Base-by-base conservation (phyloP, 2,329 filamentous ascomycete genomes). In the Pyricularia grisea region DNA sequence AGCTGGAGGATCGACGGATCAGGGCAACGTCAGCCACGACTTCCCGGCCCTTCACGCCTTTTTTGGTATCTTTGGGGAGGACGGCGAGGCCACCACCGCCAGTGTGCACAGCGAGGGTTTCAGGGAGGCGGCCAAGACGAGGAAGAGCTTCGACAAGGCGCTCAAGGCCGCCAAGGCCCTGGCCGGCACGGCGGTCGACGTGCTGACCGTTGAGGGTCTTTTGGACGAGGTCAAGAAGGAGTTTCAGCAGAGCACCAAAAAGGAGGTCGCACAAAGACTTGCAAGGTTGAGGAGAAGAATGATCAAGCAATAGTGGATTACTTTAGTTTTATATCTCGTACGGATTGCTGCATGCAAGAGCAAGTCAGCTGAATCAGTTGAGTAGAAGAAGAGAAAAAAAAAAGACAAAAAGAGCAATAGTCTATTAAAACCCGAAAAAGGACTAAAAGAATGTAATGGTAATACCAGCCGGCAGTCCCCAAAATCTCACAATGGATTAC, bases 1-100 rank as follows among this genome's bases (percentile, higher is more conserved):
- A 0, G 74, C 82, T 14, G 80, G 79, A 72, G 85, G 85, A 4
- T 86, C 83, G 71, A 87, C 85, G 0, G 87, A 88, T 73, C 85
- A 88, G 76, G 87, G 87, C 0, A 81, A 89, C 71, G 76, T 88
- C 68, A 87, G 83, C 71, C 83, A 88, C 72, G 83, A 80, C 1
- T 81, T 88, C 78, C 87, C 86, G 42, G 85, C 82, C 68, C 74
- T 89, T 58, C 84, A 80, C 68, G 78, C 81, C 1, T 81, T 81
- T 5, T 88, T 87, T 73, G 78, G 79, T 30, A 85, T 88, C 69
- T 88, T 87, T 72, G 78, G 79, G 28, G 85, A 87, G 69, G 77
- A 76, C n/a, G 80, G 84, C 4, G 80, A 81, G 0, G 77, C 78
- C 3, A 78, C 79, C 1, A 80, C 79, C 0, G 76, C 75, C n/a